Conservation (phyloP, 352 stramenopile genomes). For the Globisporangium carolinianum region DNA sequence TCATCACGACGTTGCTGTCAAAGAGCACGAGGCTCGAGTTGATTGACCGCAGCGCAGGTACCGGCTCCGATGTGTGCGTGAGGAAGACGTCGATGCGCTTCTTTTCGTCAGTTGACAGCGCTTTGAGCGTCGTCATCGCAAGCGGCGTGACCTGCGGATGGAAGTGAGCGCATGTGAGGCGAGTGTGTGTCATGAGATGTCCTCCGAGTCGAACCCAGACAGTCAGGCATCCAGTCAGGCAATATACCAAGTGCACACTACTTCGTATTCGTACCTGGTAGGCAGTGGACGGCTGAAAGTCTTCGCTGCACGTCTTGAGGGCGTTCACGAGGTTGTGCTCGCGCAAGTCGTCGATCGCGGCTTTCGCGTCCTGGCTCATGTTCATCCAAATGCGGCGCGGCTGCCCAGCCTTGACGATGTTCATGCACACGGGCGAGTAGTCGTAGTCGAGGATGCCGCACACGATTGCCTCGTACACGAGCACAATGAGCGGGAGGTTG, state of each 20-base stretch:
- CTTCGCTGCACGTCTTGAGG: conserved; percentile 90
- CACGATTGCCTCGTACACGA: conserved; percentile 96
- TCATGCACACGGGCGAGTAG: conserved; percentile 92
- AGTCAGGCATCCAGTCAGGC: too few species aligned
- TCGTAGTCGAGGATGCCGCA: conserved; percentile 93
- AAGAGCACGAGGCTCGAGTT: conserved; percentile 89
- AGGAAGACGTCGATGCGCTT: conserved; percentile 59
- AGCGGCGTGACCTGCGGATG: conserved; percentile 39
- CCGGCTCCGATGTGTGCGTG: conserved; percentile 15
- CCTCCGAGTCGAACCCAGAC: too few species aligned
- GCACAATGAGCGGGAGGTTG: conserved; percentile 92
- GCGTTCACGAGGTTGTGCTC: conserved; percentile 94
- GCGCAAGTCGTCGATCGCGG: conserved; percentile 93
- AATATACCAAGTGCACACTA: too few species aligned
- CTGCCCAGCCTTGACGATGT: conserved; percentile 90
- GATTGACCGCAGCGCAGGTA: conserved; percentile 24
- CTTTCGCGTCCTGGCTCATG: conserved; percentile 93
- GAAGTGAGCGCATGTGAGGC: conserved; percentile 16
- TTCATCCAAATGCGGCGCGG: conserved; percentile 90
- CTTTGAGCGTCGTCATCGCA: conserved; percentile 32
- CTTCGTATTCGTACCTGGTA: conserved; percentile 65
- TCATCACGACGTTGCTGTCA: conserved; percentile 87
- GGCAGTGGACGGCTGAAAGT: conserved; percentile 94
- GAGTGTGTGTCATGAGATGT: too few species aligned
- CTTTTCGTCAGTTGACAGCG: conserved; percentile 34